Conservation (phyloP, 805 yeast species). For the Ogataea sp. region DNA sequence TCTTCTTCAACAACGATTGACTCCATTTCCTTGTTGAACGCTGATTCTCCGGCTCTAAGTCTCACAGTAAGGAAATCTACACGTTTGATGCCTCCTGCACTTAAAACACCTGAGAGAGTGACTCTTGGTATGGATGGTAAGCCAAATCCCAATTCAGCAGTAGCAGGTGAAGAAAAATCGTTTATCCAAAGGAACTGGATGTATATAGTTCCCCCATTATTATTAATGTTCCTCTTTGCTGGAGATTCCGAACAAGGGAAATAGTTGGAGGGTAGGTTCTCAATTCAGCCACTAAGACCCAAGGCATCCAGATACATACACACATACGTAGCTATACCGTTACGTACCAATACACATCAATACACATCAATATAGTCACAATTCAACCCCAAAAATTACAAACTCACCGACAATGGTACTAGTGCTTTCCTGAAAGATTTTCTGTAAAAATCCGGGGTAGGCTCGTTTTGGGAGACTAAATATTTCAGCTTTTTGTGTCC, state of each 20-base stretch:
- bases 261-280: too few species aligned
- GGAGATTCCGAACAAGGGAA: background rate
- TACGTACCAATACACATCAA: too few species aligned
- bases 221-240: constrained; percentile 10
- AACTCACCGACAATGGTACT: too few species aligned
- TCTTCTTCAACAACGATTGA: background rate
- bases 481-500: too few species aligned
- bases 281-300: too few species aligned
- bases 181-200: constrained; percentile 59
- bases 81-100: constrained; percentile 6
- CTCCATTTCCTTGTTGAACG: constrained; percentile 1
- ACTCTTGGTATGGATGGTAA: constrained; percentile 6
- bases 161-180: constrained; percentile 23
- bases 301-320: too few species aligned
- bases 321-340: too few species aligned
- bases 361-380: too few species aligned
- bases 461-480: too few species aligned
- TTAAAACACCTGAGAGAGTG: constrained; percentile 4
- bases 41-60: background rate
- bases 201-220: constrained; percentile 44
- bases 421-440: too few species aligned
- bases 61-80: constrained; percentile 5
- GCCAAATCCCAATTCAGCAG: constrained; percentile 2
- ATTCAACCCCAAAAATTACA: too few species aligned
- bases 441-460: too few species aligned